Base-by-base conservation (phyloP, 306 rosid genomes). In the Bauhinia variegata region DNA sequence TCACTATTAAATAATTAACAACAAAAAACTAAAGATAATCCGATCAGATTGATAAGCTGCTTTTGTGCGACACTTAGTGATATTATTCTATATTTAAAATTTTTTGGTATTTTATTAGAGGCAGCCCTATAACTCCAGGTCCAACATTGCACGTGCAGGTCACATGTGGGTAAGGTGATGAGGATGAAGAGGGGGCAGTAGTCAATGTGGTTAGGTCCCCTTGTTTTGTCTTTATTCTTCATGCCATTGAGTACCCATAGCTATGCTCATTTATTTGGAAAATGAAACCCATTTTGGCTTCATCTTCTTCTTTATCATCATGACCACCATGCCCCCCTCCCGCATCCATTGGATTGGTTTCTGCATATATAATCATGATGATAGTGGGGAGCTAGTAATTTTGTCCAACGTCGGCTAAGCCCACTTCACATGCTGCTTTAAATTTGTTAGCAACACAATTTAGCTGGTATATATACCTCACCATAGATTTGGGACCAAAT, bases 171-270 rank as follows among this genome's bases (percentile, higher is more conserved):
- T 38, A 71, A 53, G 19, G 56, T 39, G 53, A 56, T 65, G 61
- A 60, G 33, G 68, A 75, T 50, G 55, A 62, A 62, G 38, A 62
- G 38, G 56, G 58, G 34, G 73, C 16, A 80, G 78, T 73, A 77
- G 96, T 83, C 79, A 88, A 86, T 86, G 51, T 57, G 63, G 89
- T 86, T 81, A 84, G 88, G 96, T 81, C 69, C 71, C 71, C 80
- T 77, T 67, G 17, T 67, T 80, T 84, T 85, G 89, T 80, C 82
- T 57, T 64, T 80, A 84, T 88, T 81, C 87, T 81, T 73, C 12
- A 54, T 39, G 91, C 71, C 88, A 88, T 88, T 81, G 97, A 91
- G 97, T 86, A 81, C 82, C 82, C 79, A 69, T 75, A 82, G 70
- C 86, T 76, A 75, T 79, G 70, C 84, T 81, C 88, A 83, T 88